Evolutionary conservation across 441 rosid species (phyloP).

Genomic region (Metrosideros polymorpha): DNA sequence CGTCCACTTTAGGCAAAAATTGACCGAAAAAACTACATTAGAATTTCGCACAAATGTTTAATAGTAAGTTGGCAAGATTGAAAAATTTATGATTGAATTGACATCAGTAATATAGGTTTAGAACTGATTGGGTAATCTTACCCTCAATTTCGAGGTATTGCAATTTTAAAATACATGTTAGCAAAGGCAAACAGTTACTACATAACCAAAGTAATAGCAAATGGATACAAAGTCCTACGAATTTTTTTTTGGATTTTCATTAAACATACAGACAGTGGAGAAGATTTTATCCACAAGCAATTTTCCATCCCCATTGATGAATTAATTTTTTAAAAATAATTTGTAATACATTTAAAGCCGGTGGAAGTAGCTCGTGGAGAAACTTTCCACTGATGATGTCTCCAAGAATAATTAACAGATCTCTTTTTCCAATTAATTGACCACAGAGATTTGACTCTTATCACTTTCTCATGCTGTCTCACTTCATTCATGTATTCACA

Average conservation of each 20-base stretch:
- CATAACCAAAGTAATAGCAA: background rate
- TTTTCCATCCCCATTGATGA: background rate
- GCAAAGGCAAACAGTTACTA: background rate
- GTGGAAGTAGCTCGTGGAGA: background rate
- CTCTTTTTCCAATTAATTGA: background rate
- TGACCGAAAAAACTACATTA: rapidly evolving
- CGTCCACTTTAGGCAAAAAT: too few relatives aligned
- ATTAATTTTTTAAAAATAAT: background rate
- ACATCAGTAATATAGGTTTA: rapidly evolving
- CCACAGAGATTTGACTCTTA: background rate
- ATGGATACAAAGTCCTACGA: background rate
- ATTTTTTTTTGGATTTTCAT: background rate
- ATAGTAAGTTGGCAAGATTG: background rate
- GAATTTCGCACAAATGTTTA: background rate
- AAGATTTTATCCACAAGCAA: background rate
- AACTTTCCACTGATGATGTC: background rate
- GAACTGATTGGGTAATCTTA: background rate
- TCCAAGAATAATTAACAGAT: background rate
- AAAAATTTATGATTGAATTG: background rate
- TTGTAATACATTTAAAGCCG: background rate
- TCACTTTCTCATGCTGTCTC: background rate
- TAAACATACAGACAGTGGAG: background rate
- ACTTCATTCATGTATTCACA: background rate
- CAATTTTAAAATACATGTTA: background rate
- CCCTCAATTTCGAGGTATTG: background rate